A percentile compares a stretch with the other conserved stretches of the same genome.
These are phyloP conservation scores for Plectosphaerella plurivora DNA, from an alignment of 2,329 filamentous ascomycete species.

Conservation along the genomic window DNA sequence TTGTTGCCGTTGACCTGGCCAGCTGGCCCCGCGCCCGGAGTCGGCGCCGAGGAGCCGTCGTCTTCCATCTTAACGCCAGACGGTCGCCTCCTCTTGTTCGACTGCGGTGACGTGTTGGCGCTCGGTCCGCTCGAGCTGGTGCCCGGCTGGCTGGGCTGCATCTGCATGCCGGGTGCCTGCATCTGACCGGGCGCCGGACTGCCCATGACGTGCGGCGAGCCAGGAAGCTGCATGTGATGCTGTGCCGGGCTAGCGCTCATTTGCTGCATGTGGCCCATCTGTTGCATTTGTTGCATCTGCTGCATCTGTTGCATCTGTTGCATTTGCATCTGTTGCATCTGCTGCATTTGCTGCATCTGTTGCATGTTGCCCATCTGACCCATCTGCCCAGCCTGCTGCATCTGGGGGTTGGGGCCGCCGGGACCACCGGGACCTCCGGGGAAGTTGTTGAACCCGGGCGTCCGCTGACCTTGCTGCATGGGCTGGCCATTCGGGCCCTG, in stretches of 20 bases:
- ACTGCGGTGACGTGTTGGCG: conserved; percentile 61
- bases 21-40: conserved; percentile 33
- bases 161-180: conserved; percentile 62
- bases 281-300: too few species aligned
- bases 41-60: conserved; percentile 44
- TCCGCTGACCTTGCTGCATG: conserved; percentile 45
- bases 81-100: conserved; percentile 54
- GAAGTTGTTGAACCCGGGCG: conserved; percentile 53
- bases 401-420: not conserved
- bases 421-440: conserved; percentile 13
- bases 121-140: conserved; percentile 62
- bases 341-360: too few species aligned
- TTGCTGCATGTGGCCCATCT: not conserved
- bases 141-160: conserved; percentile 65
- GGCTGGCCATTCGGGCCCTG: conserved; percentile 42
- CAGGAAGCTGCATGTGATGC: conserved; percentile 56
- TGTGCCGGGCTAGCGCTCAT: conserved; percentile 57
- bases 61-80: conserved; percentile 56
- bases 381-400: not conserved
- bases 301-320: too few species aligned
- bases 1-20: conserved; percentile 48
- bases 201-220: conserved; percentile 54
- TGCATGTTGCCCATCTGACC: too few species aligned
- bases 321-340: too few species aligned
- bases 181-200: conserved; percentile 60